Evolutionary conservation across 768 basidiomycete species (phyloP).

Genomic region (Cubamyces sp.): DNA sequence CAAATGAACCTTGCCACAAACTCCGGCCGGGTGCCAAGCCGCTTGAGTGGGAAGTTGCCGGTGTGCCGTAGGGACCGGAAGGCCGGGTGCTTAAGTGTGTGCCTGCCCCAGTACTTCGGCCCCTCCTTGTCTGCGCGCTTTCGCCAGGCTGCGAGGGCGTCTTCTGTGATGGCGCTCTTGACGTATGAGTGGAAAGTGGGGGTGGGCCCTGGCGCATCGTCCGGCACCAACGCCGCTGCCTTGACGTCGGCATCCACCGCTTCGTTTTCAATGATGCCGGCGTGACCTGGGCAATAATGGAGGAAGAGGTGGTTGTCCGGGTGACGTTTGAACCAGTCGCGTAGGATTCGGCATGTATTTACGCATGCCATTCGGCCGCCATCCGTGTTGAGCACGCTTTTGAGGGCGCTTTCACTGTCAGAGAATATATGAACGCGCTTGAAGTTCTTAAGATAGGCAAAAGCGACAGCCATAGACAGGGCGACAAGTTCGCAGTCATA

Average conservation of each 20-base stretch:
- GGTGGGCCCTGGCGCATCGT: too few species aligned
- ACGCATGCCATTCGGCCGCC: background rate
- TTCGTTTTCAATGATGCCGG: constrained; percentile 1
- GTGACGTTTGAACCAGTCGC: constrained; percentile 4
- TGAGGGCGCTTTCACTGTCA: constrained; percentile 1
- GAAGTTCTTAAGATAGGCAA: background rate
- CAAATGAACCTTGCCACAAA: too few species aligned
- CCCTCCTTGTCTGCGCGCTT: too few species aligned
- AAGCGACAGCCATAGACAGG: background rate
- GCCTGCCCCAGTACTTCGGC: too few species aligned
- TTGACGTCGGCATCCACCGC: constrained; percentile 1
- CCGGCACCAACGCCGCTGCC: too few species aligned
- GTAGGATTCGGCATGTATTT: background rate
- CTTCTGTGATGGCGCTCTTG: too few species aligned
- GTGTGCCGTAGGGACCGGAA: too few species aligned
- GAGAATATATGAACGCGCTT: constrained; percentile 1
- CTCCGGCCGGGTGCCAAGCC: too few species aligned
- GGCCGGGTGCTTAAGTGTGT: too few species aligned
- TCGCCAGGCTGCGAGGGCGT: too few species aligned
- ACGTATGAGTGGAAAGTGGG: too few species aligned
- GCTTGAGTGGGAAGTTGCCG: too few species aligned
- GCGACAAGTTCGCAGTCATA: constrained; percentile 3
- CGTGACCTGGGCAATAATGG: constrained; percentile 1
- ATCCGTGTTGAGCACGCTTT: background rate
- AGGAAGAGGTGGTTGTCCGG: constrained; percentile 2